A percentile compares a stretch with the other conserved stretches of the same genome.
These are phyloP conservation scores for Vickermania ingenoplastis DNA, from an alignment of 208 protist genomes.

Conservation along the genomic window DNA sequence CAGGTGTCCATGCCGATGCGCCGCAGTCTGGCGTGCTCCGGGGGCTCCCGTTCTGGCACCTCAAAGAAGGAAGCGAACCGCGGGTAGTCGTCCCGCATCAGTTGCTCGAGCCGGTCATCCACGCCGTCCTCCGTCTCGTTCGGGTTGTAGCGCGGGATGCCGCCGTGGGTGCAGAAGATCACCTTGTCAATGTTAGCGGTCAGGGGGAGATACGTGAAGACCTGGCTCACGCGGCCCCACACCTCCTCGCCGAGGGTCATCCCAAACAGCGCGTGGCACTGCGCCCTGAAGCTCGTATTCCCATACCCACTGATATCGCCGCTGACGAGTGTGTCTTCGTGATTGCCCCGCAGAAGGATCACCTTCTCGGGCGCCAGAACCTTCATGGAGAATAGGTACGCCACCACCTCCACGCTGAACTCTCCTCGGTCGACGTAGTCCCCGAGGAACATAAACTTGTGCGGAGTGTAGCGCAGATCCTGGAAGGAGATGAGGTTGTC, in stretches of 20 bases:
- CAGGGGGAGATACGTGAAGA: constrained; percentile 83
- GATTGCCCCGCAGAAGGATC: constrained; percentile 90
- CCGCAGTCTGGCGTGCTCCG: constrained; percentile 46
- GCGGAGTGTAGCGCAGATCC: constrained; percentile 85
- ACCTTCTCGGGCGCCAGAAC: constrained; percentile 86
- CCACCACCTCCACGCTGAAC: constrained; percentile 87
- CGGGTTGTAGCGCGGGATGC: constrained; percentile 72
- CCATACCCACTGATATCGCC: constrained; percentile 87
- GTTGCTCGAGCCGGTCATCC: constrained; percentile 64
- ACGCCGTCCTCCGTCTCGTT: constrained; percentile 33
- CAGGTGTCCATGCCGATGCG: constrained; percentile 84
- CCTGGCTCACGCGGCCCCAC: constrained; percentile 74
- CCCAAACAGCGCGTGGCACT: constrained; percentile 84
- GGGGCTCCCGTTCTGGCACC: constrained; percentile 50
- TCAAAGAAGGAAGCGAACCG: constrained; percentile 79
- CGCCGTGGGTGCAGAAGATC: constrained; percentile 93
- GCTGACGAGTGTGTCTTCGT: constrained; percentile 90
- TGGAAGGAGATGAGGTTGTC: constrained; percentile 88
- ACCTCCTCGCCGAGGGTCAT: constrained; percentile 72
- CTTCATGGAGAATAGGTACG: constrained; percentile 90
- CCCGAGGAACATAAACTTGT: constrained; percentile 96
- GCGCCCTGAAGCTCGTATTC: constrained; percentile 77
- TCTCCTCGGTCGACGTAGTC: constrained; percentile 98
- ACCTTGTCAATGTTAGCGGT: constrained; percentile 87
- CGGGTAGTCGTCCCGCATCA: constrained; percentile 68